Conservation (phyloP, 2,329 filamentous ascomycete genomes). For the Alternaria sp. region DNA sequence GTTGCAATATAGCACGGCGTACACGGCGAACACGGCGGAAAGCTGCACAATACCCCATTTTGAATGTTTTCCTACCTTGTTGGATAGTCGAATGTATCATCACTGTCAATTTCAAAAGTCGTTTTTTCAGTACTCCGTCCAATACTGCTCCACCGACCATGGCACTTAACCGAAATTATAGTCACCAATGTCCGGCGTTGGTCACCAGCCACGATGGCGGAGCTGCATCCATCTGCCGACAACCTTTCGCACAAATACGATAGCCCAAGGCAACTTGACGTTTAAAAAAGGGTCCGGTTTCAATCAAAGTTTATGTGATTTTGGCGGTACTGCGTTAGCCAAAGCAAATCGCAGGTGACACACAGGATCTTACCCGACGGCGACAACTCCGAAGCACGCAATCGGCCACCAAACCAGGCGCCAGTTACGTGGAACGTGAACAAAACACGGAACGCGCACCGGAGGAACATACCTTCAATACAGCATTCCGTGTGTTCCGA, state of each 20-base stretch:
- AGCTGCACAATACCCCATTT: slow-evolving; percentile 44
- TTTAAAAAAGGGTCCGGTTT: neutral
- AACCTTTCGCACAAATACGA: neutral
- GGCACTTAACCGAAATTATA: slow-evolving; percentile 15
- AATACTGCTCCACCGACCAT: slow-evolving; percentile 6
- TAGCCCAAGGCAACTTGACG: neutral
- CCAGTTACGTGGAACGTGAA: slow-evolving; percentile 2
- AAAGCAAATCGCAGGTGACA: slow-evolving; percentile 5
- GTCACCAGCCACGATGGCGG: neutral
- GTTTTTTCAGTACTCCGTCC: slow-evolving; percentile 3
- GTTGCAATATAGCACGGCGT: slow-evolving; percentile 39
- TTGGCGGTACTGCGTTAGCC: slow-evolving; percentile 8
- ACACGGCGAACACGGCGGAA: slow-evolving; percentile 32
- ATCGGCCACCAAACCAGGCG: neutral
- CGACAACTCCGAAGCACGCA: slow-evolving; percentile 25
- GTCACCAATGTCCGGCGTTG: neutral
- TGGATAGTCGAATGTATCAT: slow-evolving; percentile 37
- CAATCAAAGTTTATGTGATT: slow-evolving; percentile 4
- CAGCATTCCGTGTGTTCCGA: neutral
- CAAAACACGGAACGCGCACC: neutral
- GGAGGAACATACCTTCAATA: neutral
- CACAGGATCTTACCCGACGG: slow-evolving; percentile 19
- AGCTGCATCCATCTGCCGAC: neutral
- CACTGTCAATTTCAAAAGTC: slow-evolving; percentile 16
- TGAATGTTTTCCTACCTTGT: slow-evolving; percentile 24